Base-by-base conservation (phyloP, 768 basidiomycete species). In the Leucocoprinus birnbaumii region DNA sequence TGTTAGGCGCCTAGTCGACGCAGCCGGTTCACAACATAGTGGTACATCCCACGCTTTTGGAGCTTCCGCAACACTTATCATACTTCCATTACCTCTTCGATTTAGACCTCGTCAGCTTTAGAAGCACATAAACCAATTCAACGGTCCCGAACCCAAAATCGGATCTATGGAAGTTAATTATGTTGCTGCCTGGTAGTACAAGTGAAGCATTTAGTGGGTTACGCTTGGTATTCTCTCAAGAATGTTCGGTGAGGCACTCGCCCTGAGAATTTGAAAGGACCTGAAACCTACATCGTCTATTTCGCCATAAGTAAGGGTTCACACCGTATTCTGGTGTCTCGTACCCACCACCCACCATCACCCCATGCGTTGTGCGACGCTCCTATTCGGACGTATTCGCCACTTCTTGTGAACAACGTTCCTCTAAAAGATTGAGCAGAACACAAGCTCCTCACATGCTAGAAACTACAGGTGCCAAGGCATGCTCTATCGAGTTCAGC, bases 191-290 rank as follows among this genome's bases (percentile, higher is more conserved):
- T 5, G 31, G n/a, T n/a, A n/a, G n/a, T n/a, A n/a, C 9, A 18
- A 27, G 51, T 52, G 51, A 42, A 52, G 51, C 41, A 52, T 52
- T 52, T 52, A 52, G 51, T 43, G 51, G 34, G 51, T 50, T 50
- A n/a, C 48, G 35, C 35, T n/a, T n/a, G n/a, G n/a, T n/a, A n/a
- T n/a, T n/a, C n/a, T n/a, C n/a, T n/a, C n/a, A n/a, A 21, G 48
- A 50, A 11, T 31, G 5, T 31, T 11, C 31, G 25, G 35, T 21
- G 48, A 16, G 38, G 9, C 26, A 3, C 19, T 34, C 34, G 21
- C 2, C 35, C 37, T 50, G 48, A 50, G 48, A 50, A n/a, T 38
- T 38, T 14, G 34, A 18, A 22, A 26, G 22, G 8, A 16, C 6
- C 19, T 38, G 24, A 14, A 50, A 50, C 37, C 24, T 35, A 4